Evolutionary conservation across 2,329 filamentous ascomycete genomes (phyloP).

Genomic region (Fusarium piperis): DNA sequence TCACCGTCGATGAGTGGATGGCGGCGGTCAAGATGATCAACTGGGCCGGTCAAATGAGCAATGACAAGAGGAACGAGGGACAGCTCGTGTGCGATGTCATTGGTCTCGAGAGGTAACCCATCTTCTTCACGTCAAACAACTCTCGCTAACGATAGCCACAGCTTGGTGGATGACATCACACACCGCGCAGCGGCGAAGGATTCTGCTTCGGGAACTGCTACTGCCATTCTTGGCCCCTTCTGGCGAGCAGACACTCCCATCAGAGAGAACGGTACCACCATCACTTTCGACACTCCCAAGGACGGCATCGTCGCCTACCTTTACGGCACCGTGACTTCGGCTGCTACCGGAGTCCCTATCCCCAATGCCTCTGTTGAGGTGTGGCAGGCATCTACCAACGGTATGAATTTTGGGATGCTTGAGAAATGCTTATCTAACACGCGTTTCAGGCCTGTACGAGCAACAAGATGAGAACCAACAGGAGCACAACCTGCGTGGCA

Average conservation of each 20-base stretch:
- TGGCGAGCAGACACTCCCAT: conserved; percentile 79
- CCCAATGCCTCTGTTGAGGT: conserved; percentile 75
- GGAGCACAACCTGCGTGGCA: conserved; percentile 79
- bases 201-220: conserved; percentile 68
- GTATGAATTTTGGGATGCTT: conserved; percentile 42
- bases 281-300: conserved; percentile 63
- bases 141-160: conserved; percentile 25
- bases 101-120: conserved; percentile 71
- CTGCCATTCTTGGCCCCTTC: conserved; percentile 86
- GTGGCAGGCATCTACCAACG: conserved; percentile 83
- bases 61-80: conserved; percentile 76
- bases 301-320: conserved; percentile 67
- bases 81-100: conserved; percentile 78
- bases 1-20: conserved; percentile 85
- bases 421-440: neutral
- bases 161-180: conserved; percentile 83
- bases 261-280: conserved; percentile 74
- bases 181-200: conserved; percentile 64
- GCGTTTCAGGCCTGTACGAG: conserved; percentile 63
- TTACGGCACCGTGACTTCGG: conserved; percentile 68
- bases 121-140: neutral
- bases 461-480: conserved; percentile 77
- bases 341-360: conserved; percentile 70
- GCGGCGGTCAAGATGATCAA: conserved; percentile 68
- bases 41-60: conserved; percentile 74